Evolutionary conservation across 371 early-diverging fungal species (phyloP).

Genomic region (Mortierella sp.): DNA sequence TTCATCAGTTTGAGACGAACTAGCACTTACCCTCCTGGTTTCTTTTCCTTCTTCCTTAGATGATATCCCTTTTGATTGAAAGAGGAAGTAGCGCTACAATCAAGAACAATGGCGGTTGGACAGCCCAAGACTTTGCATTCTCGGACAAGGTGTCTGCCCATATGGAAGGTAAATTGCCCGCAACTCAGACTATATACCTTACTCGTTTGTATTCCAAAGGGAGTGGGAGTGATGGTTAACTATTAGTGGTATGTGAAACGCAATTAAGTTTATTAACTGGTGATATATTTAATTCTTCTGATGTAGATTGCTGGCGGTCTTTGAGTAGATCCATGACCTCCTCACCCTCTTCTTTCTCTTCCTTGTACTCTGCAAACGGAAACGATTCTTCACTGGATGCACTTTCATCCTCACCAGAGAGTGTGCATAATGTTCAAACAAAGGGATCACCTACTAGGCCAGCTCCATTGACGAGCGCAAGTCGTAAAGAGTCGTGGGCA

Average conservation of each 20-base stretch:
- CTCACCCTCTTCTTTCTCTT: constrained; percentile 41
- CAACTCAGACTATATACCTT: too few species aligned
- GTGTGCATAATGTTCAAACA: background rate
- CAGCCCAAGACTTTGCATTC: constrained; percentile 49
- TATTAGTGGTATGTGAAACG: background rate
- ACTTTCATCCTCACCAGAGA: constrained; percentile 21
- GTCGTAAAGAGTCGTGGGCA: constrained; percentile 51
- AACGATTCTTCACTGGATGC: constrained; percentile 3
- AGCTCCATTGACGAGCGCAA: constrained; percentile 18
- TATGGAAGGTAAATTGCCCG: constrained; percentile 40
- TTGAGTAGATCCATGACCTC: constrained; percentile 18
- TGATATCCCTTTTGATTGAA: constrained; percentile 39
- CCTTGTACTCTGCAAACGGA: constrained; percentile 27
- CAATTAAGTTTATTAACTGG: background rate
- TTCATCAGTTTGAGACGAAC: background rate
- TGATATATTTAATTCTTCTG: background rate
- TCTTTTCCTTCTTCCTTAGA: background rate
- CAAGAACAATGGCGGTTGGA: constrained; percentile 56
- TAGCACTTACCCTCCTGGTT: background rate
- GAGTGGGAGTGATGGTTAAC: too few species aligned
- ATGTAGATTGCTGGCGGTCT: constrained; percentile 46
- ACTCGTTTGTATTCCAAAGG: too few species aligned
- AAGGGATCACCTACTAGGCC: background rate
- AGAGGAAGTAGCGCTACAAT: constrained; percentile 39
- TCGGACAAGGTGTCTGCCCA: constrained; percentile 45